These are phyloP conservation scores for Histomonas meleagridis DNA, from an alignment of 208 protist species.

Conservation along the genomic window DNA sequence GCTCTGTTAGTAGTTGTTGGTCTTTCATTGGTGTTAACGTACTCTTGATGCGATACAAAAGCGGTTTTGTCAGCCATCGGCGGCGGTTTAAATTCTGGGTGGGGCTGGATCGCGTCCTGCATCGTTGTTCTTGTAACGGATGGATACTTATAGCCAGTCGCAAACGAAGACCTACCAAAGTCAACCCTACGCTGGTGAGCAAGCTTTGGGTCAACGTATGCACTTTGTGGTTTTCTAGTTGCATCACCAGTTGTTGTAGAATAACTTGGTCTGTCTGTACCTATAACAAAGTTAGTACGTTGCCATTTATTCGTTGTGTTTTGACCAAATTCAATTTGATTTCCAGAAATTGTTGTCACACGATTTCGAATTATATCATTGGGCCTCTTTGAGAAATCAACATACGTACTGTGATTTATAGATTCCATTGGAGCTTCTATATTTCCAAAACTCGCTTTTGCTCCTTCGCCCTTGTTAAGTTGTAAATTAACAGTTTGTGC, in stretches of 20 bases:
- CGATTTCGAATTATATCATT: neutral
- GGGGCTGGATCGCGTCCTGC: neutral
- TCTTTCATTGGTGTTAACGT: neutral
- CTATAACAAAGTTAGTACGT: neutral
- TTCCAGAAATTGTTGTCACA: neutral
- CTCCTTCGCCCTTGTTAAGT: neutral
- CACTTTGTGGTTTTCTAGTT: no score
- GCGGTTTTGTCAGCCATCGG: neutral
- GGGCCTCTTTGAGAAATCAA: neutral
- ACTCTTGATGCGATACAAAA: neutral
- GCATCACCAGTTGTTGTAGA: neutral
- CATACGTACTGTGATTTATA: neutral
- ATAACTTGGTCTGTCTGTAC: neutral
- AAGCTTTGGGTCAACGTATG: neutral
- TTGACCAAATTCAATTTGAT: neutral
- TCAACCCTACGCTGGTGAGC: neutral
- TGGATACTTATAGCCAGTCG: neutral
- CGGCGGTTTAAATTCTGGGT: slow-evolving; percentile 15
- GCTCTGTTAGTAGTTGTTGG: neutral
- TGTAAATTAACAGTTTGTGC: neutral
- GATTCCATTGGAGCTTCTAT: neutral
- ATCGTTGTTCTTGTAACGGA: neutral
- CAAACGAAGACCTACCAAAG: neutral
- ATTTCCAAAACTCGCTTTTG: neutral
- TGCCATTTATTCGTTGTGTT: neutral